These are phyloP conservation scores for Circinella umbellata DNA, from an alignment of 371 early-diverging fungal species.

Conservation along the genomic window DNA sequence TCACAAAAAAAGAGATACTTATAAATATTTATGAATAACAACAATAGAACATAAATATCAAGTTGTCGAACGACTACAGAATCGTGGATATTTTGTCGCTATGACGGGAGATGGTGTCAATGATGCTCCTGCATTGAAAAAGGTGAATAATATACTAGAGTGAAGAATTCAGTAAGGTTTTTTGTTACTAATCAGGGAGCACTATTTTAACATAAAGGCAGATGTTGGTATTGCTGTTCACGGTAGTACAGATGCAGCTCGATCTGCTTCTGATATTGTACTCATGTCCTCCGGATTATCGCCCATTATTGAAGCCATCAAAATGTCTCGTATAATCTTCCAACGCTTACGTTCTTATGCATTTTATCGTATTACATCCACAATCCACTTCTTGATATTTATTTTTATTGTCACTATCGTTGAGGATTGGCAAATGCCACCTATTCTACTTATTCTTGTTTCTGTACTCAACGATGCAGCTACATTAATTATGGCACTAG, in stretches of 20 bases:
- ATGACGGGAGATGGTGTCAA: slow-evolving; percentile 92
- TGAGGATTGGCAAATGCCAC: slow-evolving; percentile 83
- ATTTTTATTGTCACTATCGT: slow-evolving; percentile 88
- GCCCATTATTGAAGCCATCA: slow-evolving; percentile 87
- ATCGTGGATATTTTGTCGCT: slow-evolving; percentile 76
- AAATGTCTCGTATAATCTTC: slow-evolving; percentile 87
- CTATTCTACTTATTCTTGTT: slow-evolving; percentile 83
- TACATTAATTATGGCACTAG: slow-evolving; percentile 90
- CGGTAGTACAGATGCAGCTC: slow-evolving; percentile 91
- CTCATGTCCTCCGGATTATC: slow-evolving; percentile 85
- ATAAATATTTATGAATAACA: too few species aligned
- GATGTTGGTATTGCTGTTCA: slow-evolving; percentile 89
- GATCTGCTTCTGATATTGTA: slow-evolving; percentile 94
- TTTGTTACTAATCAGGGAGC: not conserved
- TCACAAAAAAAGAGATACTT: too few species aligned
- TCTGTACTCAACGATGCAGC: slow-evolving; percentile 91
- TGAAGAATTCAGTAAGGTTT: not conserved
- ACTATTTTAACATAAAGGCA: slow-evolving; percentile 36
- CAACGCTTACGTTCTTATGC: slow-evolving; percentile 94
- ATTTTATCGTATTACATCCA: slow-evolving; percentile 92
- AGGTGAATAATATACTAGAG: slow-evolving; percentile 20
- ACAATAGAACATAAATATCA: slow-evolving; percentile 73
- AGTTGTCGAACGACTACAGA: slow-evolving; percentile 80
- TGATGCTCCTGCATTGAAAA: slow-evolving; percentile 88
- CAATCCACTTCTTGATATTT: slow-evolving; percentile 91